A percentile compares a stretch with the other conserved stretches of the same genome.
Conservation (phyloP, 2,329 filamentous ascomycete species). For the Acephala macrosclerotiorum region DNA sequence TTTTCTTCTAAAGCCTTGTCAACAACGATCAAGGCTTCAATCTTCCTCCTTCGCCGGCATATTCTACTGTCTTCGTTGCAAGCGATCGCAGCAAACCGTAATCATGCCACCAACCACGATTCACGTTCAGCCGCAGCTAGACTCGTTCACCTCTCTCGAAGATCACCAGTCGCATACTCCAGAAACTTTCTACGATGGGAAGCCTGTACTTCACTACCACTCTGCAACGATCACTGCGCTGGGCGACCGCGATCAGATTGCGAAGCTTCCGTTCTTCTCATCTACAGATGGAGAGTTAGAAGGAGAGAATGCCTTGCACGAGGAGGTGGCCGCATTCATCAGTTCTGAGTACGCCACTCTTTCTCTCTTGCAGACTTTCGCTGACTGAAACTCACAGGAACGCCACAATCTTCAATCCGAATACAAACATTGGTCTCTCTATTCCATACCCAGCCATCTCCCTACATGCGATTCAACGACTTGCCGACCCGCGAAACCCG, state of each 20-base stretch:
- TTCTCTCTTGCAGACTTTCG: background rate
- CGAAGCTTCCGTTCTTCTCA: slow-evolving; percentile 57
- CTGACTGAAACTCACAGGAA: slow-evolving; percentile 47
- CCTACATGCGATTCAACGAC: slow-evolving; percentile 75
- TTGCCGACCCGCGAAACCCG: slow-evolving; percentile 47
- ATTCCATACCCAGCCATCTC: slow-evolving; percentile 79
- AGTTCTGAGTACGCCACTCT: slow-evolving; percentile 59
- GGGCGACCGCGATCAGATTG: slow-evolving; percentile 61
- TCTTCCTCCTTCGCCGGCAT: background rate
- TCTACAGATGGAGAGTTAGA: slow-evolving; percentile 17
- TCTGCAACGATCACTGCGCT: slow-evolving; percentile 63
- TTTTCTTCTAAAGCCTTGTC: slow-evolving; percentile 6
- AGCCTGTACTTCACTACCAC: slow-evolving; percentile 74
- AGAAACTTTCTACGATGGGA: slow-evolving; percentile 72
- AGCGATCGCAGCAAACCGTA: background rate
- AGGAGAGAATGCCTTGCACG: slow-evolving; percentile 40
- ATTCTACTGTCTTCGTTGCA: background rate
- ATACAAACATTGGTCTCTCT: slow-evolving; percentile 65
- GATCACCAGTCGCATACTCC: slow-evolving; percentile 79
- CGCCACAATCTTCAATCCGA: slow-evolving; percentile 69
- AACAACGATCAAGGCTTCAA: background rate
- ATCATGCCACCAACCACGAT: slow-evolving; percentile 57
- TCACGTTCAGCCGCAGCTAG: slow-evolving; percentile 59
- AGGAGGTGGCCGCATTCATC: slow-evolving; percentile 60
- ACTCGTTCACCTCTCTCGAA: slow-evolving; percentile 68